These are phyloP conservation scores for Hippophae rhamnoides DNA, from an alignment of 306 rosid species.

Conservation along the genomic window DNA sequence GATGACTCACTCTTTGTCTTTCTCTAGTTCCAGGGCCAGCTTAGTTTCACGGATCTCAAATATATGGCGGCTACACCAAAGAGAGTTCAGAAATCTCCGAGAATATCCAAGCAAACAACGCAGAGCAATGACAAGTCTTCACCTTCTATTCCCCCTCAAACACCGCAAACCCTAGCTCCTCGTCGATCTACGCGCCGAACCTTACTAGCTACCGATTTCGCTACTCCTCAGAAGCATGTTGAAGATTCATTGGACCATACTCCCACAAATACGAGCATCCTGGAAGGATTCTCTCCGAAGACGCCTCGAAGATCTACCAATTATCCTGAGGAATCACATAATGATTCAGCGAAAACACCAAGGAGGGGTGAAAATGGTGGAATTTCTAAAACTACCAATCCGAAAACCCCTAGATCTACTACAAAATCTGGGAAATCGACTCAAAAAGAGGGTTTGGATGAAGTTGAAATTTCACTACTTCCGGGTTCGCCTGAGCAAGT, in stretches of 20 bases:
- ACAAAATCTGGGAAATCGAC: constrained; percentile 5
- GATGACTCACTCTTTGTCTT: neutral
- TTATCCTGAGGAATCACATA: neutral
- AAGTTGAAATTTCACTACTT: constrained; percentile 18
- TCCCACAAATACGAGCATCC: neutral
- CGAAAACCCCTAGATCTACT: constrained; percentile 9
- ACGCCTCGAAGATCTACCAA: constrained; percentile 9
- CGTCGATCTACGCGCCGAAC: constrained; percentile 51
- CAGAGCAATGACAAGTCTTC: constrained; percentile 22
- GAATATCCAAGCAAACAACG: constrained; percentile 19
- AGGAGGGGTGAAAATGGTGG: constrained; percentile 4
- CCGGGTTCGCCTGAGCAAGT: constrained; percentile 47
- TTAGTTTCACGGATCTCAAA: constrained; percentile 3
- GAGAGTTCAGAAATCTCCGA: constrained; percentile 32
- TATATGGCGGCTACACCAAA: constrained; percentile 59
- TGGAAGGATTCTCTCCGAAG: neutral
- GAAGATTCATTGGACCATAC: constrained; percentile 2
- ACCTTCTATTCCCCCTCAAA: constrained; percentile 31
- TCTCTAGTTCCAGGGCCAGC: constrained; percentile 21
- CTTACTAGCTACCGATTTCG: constrained; percentile 18
- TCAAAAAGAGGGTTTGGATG: constrained; percentile 12
- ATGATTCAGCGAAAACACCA: constrained; percentile 5
- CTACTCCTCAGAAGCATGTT: constrained; percentile 5
- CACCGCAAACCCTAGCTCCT: constrained; percentile 37
- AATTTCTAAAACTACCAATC: neutral